Base-by-base conservation (phyloP, 176 grass and related monocot species). In the Carex scoparia region DNA sequence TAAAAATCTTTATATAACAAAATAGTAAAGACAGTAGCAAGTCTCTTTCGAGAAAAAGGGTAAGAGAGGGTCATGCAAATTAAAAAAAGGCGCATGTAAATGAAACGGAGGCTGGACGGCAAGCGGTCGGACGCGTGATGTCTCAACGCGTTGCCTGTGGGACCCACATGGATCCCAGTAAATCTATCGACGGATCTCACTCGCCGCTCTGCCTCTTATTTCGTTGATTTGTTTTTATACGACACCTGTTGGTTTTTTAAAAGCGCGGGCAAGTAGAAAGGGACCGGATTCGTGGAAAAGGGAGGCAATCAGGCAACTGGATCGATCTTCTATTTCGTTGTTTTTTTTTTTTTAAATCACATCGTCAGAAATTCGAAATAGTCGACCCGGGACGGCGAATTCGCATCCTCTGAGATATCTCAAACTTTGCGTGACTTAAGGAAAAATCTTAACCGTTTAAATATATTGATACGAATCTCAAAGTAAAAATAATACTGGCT, bases 81-180 rank as follows among this genome's bases (percentile, higher is more conserved):
- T 23, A 23, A 65, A 66, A 33, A 66, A 49, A 3, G 8, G 9
- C 18, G 3, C 70, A 28, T 33, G 30, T 66, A 13, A 54, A 54
- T n/a, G 71, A 30, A 75, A 75, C 27, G 18, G 72, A 54, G 71
- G 72, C 49, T 53, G 72, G 48, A 76, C 23, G 23, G 23, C 48
- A 76, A 75, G 71, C 46, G 71, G 71, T 75, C 46, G 19, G 71
- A 11, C 69, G 19, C 71, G 71, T 75, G 71, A 75, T 28, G 9
- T 54, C 71, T 51, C 23, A 75, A 76, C 72, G 48, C 72, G 72
- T 53, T 54, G 19, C 48, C 4, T 55, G 72, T 76, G 48, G 72
- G 72, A 27, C 72, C 72, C 72, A 55, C 33, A 9, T 3, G 0
- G 11, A 38, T 40, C 28, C 38, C 5, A 40, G 2, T 65, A 27